Conservation (phyloP, 306 rosid genomes). For the Prosopis cineraria region DNA sequence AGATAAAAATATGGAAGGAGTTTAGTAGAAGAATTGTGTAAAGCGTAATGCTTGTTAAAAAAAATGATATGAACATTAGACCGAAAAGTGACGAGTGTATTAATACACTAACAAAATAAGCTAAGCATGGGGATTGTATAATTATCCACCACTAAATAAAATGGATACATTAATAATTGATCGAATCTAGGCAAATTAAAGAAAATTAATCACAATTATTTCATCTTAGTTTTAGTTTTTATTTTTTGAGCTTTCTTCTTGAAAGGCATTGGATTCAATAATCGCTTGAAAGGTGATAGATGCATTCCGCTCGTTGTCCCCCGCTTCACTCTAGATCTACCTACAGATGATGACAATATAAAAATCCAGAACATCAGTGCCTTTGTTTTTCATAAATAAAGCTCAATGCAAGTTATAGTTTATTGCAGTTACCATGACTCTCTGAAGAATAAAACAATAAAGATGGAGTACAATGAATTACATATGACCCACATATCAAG, state of each 20-base stretch:
- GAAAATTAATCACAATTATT: background rate
- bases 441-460: background rate
- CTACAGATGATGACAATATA: slow-evolving; percentile 44
- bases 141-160: background rate
- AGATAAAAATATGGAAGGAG: no score
- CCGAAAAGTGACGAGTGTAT: no score
- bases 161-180: background rate
- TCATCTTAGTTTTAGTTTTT: slow-evolving; percentile 40
- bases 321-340: slow-evolving; percentile 49
- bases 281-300: slow-evolving; percentile 55
- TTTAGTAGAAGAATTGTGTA: no score
- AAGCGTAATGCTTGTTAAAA: no score
- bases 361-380: background rate
- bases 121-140: no score
- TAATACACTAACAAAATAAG: no score
- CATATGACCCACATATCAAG: background rate
- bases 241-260: slow-evolving; percentile 64
- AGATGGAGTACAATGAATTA: slow-evolving; percentile 14
- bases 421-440: background rate
- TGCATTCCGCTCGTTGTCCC: slow-evolving; percentile 36
- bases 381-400: background rate
- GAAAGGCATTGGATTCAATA: slow-evolving; percentile 46
- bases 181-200: background rate
- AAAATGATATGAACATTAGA: no score
- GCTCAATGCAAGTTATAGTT: background rate